phyloP scores from a whole-genome alignment of 1,284 basidiomycete species.

The Hortiboletus rubellus region DNA sequence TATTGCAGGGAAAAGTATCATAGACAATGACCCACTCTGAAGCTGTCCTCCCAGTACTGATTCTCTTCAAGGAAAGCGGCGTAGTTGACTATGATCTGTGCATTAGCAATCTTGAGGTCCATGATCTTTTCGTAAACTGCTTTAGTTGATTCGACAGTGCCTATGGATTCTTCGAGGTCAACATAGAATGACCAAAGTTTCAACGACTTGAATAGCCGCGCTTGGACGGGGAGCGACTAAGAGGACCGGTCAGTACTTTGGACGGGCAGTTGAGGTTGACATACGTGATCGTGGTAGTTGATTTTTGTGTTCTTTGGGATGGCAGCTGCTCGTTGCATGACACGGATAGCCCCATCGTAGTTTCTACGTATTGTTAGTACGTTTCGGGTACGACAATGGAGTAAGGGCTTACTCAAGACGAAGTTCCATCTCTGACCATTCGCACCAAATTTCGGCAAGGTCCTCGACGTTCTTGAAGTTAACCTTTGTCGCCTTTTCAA shows the following conservation, averaged over 20 bases:
- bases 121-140: slow-evolving; percentile 96
- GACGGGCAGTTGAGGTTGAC: slow-evolving; percentile 28
- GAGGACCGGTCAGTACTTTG: slow-evolving; percentile 16
- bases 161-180: slow-evolving; percentile 96
- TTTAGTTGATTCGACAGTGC: slow-evolving; percentile 90
- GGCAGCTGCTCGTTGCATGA: slow-evolving; percentile 95
- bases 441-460: slow-evolving; percentile 97
- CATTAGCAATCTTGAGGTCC: slow-evolving; percentile 98
- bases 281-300: slow-evolving; percentile 93
- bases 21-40: slow-evolving; percentile 73
- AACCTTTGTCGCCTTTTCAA: slow-evolving; percentile 90
- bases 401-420: slow-evolving; percentile 77
- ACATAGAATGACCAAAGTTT: slow-evolving; percentile 99
- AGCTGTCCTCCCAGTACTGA: slow-evolving; percentile 97
- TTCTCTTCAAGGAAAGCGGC: slow-evolving; percentile 97
- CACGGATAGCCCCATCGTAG: slow-evolving; percentile 91
- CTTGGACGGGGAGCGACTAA: slow-evolving; percentile 82
- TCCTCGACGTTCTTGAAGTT: slow-evolving; percentile 97
- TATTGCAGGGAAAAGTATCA: not conserved
- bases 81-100: slow-evolving; percentile 97
- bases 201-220: slow-evolving; percentile 93
- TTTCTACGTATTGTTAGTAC: slow-evolving; percentile 56
- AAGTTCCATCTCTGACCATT: slow-evolving; percentile 99
- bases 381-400: slow-evolving; percentile 1
- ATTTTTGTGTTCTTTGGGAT: slow-evolving; percentile 89